Percentiles rank a stretch among this genome's conserved stretches.
Conservation (phyloP, 1,139 yeast species). For the Meyerozyma elateridarum region DNA sequence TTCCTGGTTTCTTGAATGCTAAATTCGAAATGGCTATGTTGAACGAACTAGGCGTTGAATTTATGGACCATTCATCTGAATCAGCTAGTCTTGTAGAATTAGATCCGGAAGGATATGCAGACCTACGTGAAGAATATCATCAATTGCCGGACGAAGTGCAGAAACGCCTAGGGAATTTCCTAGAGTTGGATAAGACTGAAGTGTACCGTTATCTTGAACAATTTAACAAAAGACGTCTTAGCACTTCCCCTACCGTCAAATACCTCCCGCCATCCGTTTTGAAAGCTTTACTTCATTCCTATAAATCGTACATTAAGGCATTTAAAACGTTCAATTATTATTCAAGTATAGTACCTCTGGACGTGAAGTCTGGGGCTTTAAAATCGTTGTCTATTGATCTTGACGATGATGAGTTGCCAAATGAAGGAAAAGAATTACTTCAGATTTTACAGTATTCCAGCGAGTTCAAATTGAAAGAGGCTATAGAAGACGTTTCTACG, state of each 20-base stretch:
- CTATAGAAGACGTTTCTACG: slow-evolving; percentile 26
- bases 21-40: slow-evolving; percentile 78
- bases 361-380: no score
- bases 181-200: slow-evolving; percentile 27
- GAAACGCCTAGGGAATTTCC: neutral
- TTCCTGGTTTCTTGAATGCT: slow-evolving; percentile 70
- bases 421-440: slow-evolving; percentile 32
- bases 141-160: neutral
- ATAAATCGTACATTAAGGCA: slow-evolving; percentile 31
- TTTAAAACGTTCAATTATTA: neutral
- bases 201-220: slow-evolving; percentile 45
- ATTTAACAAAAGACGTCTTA: slow-evolving; percentile 49
- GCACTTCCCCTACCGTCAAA: slow-evolving; percentile 72
- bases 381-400: no score
- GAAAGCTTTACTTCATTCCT: slow-evolving; percentile 50
- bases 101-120: slow-evolving; percentile 11
- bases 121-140: slow-evolving; percentile 12
- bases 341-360: no score
- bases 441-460: slow-evolving; percentile 35
- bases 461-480: slow-evolving; percentile 24
- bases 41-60: slow-evolving; percentile 61
- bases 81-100: slow-evolving; percentile 9
- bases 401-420: slow-evolving; percentile 27
- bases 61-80: slow-evolving; percentile 35
- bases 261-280: slow-evolving; percentile 65